Percentiles rank a stretch among this genome's conserved stretches.
Evolutionary conservation across 176 grass and related monocot genomes (phyloP).

Genomic region (Carex myosuroides): DNA sequence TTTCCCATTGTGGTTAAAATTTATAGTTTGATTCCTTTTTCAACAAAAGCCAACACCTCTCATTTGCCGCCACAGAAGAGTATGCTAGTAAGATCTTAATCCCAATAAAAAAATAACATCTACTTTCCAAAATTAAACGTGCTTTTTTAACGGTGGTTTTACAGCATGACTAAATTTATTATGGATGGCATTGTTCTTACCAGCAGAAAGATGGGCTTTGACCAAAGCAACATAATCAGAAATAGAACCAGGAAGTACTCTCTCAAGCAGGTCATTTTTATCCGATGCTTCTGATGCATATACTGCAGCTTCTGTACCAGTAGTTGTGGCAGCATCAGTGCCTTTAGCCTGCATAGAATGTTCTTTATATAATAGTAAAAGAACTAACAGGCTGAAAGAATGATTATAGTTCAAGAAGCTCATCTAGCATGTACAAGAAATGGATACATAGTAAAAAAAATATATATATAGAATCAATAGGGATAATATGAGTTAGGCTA

Average conservation of each 20-base stretch:
- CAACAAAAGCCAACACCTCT: constrained; percentile 8
- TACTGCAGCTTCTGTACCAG: constrained; percentile 82
- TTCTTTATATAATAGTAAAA: neutral
- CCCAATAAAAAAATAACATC: neutral
- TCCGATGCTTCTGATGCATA: constrained; percentile 97
- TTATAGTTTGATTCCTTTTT: neutral
- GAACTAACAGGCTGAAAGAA: neutral
- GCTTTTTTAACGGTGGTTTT: neutral
- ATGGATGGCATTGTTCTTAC: constrained; percentile 35
- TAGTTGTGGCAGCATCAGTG: constrained; percentile 77
- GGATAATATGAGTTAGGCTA: constrained; percentile 1
- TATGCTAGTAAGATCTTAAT: neutral
- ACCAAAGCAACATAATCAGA: constrained; percentile 76
- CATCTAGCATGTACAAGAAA: neutral
- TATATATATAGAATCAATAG: constrained; percentile 18
- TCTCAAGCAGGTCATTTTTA: constrained; percentile 83
- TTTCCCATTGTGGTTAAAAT: neutral
- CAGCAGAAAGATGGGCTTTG: constrained; percentile 89
- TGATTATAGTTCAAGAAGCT: neutral
- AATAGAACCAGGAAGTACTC: constrained; percentile 69
- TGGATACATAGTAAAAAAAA: neutral
- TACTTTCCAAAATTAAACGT: neutral
- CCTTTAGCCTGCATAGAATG: constrained; percentile 66
- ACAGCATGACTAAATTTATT: neutral
- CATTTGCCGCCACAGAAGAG: neutral